Evolutionary conservation across 208 protist species (phyloP), one percentile per base, ranked within the genome.

Genomic region (Naegleria fowleri): DNA sequence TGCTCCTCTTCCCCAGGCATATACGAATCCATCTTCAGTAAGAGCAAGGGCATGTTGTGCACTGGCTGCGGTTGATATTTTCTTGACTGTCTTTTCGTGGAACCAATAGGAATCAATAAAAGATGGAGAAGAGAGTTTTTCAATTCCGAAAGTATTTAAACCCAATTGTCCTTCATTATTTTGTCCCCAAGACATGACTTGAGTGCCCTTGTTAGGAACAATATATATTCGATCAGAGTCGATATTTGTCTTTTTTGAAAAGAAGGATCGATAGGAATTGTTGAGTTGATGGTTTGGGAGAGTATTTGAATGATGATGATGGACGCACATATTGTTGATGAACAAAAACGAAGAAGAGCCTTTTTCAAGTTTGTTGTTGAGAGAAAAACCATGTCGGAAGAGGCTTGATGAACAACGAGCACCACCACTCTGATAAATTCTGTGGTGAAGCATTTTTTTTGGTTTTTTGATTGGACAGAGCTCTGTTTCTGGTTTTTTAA

Each of bases 151-250:
- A 38, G 76, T 38, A 86, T 86, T 86, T 48, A 86, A 86, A 33
- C 38, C 83, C 29, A 86, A 86, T 48, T 48, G 33, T 48, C 83
- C 83, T 40, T 86, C 83, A 39, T 43, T 43, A 48, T 86, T 86
- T 13, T 9, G 11, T 5, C 83, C 83, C 83, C 83, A 86, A 13
- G 36, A 40, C 38, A 86, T 43, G 16, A 86, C 29, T 22, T 86
- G 40, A 7, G 11, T 40, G 19, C 83, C 83, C 41, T 36, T 7
- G 29, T 36, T 79, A 25, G 67, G 67, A 36, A 36, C 67, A 33
- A 79, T 79, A 36, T 36, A 79, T 6, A 79, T 36, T 36, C 7
- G 25, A 36, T 79, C 67, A 0, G 6, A 13, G 9, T 79, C 29
- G n/a, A 6, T 33, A 79, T 0, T 79, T 79, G 19, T n/a, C 29